A percentile compares a stretch with the other conserved stretches of the same genome.
These are phyloP conservation scores for Penicillium psychrofluorescens DNA, from an alignment of 495 filamentous ascomycete genomes.

Conservation along the genomic window DNA sequence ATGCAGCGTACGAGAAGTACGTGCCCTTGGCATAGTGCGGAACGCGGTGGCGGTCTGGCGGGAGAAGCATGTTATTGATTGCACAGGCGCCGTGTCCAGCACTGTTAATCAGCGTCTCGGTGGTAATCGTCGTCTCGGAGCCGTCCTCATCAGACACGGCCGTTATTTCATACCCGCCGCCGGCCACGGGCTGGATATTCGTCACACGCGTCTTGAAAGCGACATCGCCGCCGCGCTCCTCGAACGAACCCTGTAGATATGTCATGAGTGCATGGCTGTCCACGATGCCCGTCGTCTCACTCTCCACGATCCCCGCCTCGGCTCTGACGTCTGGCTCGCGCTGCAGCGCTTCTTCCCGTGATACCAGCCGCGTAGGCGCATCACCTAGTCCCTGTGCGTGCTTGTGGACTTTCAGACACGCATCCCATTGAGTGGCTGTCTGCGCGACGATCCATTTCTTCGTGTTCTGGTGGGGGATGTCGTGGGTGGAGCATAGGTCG, in stretches of 20 bases:
- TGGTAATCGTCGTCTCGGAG: conserved; percentile 51
- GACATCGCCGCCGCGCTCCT: conserved; percentile 66
- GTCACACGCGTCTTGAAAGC: conserved; percentile 60
- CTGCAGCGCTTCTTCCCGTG: conserved; percentile 46
- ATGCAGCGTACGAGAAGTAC: conserved; percentile 78
- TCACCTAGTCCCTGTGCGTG: conserved; percentile 54
- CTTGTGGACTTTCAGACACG: conserved; percentile 56
- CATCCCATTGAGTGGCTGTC: conserved; percentile 56
- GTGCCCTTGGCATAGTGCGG: conserved; percentile 89
- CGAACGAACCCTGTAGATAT: conserved; percentile 66
- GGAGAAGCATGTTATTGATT: conserved; percentile 78
- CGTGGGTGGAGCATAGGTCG: conserved; percentile 57
- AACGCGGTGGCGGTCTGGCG: conserved; percentile 43
- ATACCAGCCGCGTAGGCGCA: conserved; percentile 69
- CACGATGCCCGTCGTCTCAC: conserved; percentile 79
- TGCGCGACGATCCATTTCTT: conserved; percentile 98
- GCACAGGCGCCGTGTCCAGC: conserved; percentile 72
- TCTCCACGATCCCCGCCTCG: conserved; percentile 68
- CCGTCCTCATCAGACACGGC: conserved; percentile 30
- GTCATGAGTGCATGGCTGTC: conserved; percentile 83
- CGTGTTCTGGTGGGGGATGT: conserved; percentile 63
- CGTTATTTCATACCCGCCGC: conserved; percentile 53
- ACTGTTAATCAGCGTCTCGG: conserved; percentile 73
- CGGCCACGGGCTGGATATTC: conserved; percentile 44
- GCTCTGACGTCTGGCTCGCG: conserved; percentile 71